Conservation (phyloP, 306 rosid genomes). For the Quercus engelmannii region DNA sequence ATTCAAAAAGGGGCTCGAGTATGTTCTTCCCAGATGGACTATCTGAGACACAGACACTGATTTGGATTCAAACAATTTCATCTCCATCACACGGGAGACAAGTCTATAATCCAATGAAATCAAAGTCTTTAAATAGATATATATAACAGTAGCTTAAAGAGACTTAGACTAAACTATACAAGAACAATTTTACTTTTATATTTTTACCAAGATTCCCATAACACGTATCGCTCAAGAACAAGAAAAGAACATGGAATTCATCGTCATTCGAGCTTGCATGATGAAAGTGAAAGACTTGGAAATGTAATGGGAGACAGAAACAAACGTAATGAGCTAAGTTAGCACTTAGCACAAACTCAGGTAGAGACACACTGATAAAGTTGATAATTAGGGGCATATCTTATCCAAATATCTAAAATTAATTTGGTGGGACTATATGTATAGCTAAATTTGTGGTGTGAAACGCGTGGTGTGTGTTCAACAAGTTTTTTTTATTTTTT, state of each 20-base stretch:
- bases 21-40: constrained; percentile 26
- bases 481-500: neutral
- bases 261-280: constrained; percentile 32
- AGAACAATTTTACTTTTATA: neutral
- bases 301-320: neutral
- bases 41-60: constrained; percentile 46
- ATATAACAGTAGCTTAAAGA: neutral
- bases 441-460: constrained; percentile 32
- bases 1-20: constrained; percentile 28
- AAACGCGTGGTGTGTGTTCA: constrained; percentile 16
- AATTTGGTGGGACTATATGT: neutral
- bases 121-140: constrained; percentile 1
- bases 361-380: constrained; percentile 18
- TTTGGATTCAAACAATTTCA: constrained; percentile 43
- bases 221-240: constrained; percentile 27
- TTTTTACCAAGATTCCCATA: constrained; percentile 6
- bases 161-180: neutral
- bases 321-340: constrained; percentile 1
- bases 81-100: constrained; percentile 50
- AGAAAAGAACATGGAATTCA: constrained; percentile 34
- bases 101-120: constrained; percentile 4
- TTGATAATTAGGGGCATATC: neutral
- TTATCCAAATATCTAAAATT: constrained; percentile 10
- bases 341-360: constrained; percentile 3
- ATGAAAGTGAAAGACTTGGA: constrained; percentile 8